A percentile compares a stretch with the other conserved stretches of the same genome.
Conservation (phyloP, 1,284 basidiomycete species). For the Leccinum subspadiceum region DNA sequence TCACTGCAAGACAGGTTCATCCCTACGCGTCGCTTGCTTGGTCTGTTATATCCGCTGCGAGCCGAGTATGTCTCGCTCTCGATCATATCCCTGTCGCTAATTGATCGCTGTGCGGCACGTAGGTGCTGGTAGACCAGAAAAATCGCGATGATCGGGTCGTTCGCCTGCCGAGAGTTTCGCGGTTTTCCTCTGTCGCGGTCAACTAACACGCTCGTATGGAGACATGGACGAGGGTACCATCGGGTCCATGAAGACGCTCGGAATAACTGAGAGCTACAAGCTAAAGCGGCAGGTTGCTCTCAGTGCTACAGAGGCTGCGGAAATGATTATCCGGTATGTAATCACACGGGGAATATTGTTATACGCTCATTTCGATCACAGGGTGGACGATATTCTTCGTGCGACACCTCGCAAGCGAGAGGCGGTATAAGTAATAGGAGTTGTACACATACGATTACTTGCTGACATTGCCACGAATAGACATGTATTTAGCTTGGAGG, state of each 20-base stretch:
- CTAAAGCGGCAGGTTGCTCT: slow-evolving; percentile 94
- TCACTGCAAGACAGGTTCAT: too few species aligned
- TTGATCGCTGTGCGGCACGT: too few species aligned
- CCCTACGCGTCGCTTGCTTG: too few species aligned
- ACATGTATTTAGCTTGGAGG: neutral
- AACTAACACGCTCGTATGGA: slow-evolving; percentile 28
- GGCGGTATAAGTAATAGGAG: slow-evolving; percentile 43
- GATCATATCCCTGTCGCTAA: too few species aligned
- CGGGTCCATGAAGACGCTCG: slow-evolving; percentile 85
- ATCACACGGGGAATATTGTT: neutral
- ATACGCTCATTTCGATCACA: slow-evolving; percentile 10
- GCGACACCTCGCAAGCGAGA: slow-evolving; percentile 44
- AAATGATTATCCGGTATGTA: slow-evolving; percentile 94
- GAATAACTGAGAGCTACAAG: slow-evolving; percentile 96
- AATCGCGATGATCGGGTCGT: too few species aligned
- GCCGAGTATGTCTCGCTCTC: too few species aligned
- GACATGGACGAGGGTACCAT: slow-evolving; percentile 89
- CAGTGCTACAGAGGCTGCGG: slow-evolving; percentile 94
- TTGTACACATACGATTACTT: neutral
- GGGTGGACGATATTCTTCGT: too few species aligned
- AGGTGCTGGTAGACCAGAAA: too few species aligned
- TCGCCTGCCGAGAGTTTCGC: too few species aligned
- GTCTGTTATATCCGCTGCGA: too few species aligned
- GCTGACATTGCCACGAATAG: neutral
- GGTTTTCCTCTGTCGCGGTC: neutral